Conservation (phyloP, 768 basidiomycete species). For the Chalciporus sphaerocephalus region DNA sequence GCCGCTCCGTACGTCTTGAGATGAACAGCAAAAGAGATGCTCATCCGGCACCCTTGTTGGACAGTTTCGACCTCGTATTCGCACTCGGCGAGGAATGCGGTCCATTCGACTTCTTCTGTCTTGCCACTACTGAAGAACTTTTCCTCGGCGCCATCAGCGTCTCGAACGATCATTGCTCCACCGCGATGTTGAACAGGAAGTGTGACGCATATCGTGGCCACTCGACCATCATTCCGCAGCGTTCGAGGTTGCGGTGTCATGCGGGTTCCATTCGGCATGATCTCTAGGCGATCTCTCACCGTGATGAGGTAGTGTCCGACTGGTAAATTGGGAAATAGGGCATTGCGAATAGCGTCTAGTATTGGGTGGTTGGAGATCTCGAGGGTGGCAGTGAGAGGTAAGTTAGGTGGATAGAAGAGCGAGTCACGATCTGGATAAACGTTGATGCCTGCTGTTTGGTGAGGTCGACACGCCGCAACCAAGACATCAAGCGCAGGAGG, state of each 20-base stretch:
- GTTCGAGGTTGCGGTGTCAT: constrained; percentile 53
- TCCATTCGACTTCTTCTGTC: constrained; percentile 70
- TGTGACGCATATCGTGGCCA: constrained; percentile 69
- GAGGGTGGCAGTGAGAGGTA: constrained; percentile 70
- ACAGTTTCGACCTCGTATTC: constrained; percentile 71
- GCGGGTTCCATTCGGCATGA: constrained; percentile 56
- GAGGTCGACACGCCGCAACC: constrained; percentile 67
- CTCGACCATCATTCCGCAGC: constrained; percentile 58
- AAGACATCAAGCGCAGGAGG: constrained; percentile 78
- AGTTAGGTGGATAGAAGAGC: constrained; percentile 65
- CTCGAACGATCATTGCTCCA: constrained; percentile 57
- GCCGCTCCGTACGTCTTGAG: constrained; percentile 63
- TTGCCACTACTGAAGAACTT: constrained; percentile 60
- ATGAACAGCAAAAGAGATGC: constrained; percentile 68
- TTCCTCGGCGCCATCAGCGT: constrained; percentile 53
- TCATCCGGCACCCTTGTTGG: constrained; percentile 63
- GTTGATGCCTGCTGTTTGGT: constrained; percentile 50
- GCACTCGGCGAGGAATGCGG: constrained; percentile 69
- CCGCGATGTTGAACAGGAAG: constrained; percentile 73
- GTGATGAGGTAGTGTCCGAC: constrained; percentile 66
- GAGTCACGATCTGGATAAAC: constrained; percentile 59
- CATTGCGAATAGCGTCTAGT: constrained; percentile 66
- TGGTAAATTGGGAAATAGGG: constrained; percentile 69
- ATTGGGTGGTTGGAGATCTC: constrained; percentile 81
- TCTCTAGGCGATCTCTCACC: constrained; percentile 64